Evolutionary conservation across 78 protist species (phyloP).

Genomic region (Dictyostelium firmibasis): DNA sequence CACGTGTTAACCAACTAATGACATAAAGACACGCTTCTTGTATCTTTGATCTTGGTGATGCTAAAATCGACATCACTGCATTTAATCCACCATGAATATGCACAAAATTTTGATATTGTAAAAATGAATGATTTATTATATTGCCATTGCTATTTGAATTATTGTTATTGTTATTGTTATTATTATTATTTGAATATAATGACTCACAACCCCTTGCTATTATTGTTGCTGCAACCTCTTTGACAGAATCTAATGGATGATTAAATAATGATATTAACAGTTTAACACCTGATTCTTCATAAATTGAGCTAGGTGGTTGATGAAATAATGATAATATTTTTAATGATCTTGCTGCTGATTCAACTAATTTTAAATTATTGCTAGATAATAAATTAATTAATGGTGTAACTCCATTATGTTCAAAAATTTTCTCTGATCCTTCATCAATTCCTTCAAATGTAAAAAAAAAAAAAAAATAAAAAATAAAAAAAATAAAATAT

Average conservation of each 20-base stretch:
- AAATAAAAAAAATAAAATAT: background rate
- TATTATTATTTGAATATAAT: background rate
- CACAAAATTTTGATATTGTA: constrained; percentile 31
- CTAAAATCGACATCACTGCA: background rate
- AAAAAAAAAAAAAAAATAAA: background rate
- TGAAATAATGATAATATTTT: constrained; percentile 10
- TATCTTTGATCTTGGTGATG: constrained; percentile 51
- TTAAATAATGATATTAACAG: constrained; percentile 32
- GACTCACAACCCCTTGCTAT: constrained; percentile 55
- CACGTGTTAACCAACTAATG: constrained; percentile 40
- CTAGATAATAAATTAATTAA: constrained; percentile 42
- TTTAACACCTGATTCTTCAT: constrained; percentile 39
- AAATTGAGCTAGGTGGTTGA: constrained; percentile 34
- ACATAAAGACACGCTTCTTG: constrained; percentile 59
- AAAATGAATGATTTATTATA: constrained; percentile 15
- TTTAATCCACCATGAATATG: constrained; percentile 36
- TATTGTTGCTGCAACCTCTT: constrained; percentile 46
- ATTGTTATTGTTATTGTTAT: background rate
- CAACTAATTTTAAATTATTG: constrained; percentile 39
- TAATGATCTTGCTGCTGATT: constrained; percentile 63
- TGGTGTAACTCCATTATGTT: constrained; percentile 11
- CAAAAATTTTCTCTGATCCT: constrained; percentile 19
- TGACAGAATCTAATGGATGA: constrained; percentile 40
- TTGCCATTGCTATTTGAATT: background rate
- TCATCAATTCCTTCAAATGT: constrained; percentile 16